Evolutionary conservation across 345 rosid species (phyloP).

Genomic region (Carallia pectinifolia): DNA sequence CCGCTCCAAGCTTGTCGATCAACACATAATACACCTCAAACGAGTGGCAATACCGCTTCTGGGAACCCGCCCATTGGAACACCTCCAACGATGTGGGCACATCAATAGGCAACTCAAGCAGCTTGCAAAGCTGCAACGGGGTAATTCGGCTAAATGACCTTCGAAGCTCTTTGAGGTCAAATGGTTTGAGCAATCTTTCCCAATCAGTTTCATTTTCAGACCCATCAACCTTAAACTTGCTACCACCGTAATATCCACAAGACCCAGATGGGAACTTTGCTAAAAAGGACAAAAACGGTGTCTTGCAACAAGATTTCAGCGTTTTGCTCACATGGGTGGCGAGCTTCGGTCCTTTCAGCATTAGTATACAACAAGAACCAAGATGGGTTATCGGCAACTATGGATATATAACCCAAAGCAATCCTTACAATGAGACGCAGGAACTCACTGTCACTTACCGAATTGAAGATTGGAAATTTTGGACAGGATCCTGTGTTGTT

Average conservation of each 20-base stretch:
- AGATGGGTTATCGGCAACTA: background rate
- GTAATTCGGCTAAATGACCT: conserved; percentile 35
- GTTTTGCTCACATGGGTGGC: conserved; percentile 35
- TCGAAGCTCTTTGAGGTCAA: conserved; percentile 61
- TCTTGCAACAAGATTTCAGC: conserved; percentile 20
- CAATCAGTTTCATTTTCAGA: conserved; percentile 54
- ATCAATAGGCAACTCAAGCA: conserved; percentile 68
- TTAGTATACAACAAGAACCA: conserved; percentile 6
- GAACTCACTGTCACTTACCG: background rate
- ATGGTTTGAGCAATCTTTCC: conserved; percentile 84
- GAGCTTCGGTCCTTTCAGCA: conserved; percentile 46
- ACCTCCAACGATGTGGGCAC: conserved; percentile 58
- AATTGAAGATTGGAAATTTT: too few relatives aligned
- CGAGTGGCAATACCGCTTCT: conserved; percentile 64
- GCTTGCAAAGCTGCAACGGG: conserved; percentile 26
- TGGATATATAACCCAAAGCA: background rate
- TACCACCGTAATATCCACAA: conserved; percentile 13
- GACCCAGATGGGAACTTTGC: conserved; percentile 23
- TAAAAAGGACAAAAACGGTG: background rate
- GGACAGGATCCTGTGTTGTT: too few relatives aligned
- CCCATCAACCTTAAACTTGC: conserved; percentile 16
- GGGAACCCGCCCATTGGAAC: conserved; percentile 64
- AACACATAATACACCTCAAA: conserved; percentile 57
- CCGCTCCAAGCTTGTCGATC: conserved; percentile 67
- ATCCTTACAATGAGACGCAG: background rate